These are phyloP conservation scores for Agapanthus africanus DNA, from an alignment of 106 monocot species.

Conservation along the genomic window DNA sequence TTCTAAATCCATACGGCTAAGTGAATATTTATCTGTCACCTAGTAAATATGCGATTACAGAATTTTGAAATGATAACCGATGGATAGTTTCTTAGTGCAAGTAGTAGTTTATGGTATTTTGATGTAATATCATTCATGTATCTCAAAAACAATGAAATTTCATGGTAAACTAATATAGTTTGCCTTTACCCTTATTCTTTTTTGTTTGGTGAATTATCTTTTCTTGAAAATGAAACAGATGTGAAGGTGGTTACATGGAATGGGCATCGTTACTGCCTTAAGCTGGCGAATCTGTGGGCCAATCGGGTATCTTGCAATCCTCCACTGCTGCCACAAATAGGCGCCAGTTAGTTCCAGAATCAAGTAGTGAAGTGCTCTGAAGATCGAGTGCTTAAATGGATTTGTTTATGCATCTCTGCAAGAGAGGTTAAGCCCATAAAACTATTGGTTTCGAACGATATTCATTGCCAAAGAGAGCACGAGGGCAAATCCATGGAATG, in stretches of 20 bases:
- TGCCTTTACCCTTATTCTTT: no score
- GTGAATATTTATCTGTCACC: no score
- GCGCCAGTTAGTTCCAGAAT: constrained; percentile 4
- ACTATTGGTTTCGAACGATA: constrained; percentile 1
- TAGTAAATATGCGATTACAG: no score
- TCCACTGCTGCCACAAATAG: constrained; percentile 28
- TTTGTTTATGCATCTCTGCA: no score
- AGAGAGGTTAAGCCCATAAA: constrained; percentile 4
- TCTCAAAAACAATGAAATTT: not conserved
- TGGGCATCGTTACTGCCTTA: constrained; percentile 47
- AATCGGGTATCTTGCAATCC: constrained; percentile 46
- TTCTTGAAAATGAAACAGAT: constrained; percentile 27
- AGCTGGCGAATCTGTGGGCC: constrained; percentile 73
- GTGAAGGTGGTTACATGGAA: constrained; percentile 39
- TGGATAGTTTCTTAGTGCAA: no score
- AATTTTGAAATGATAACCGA: no score
- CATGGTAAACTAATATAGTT: not conserved
- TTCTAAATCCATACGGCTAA: no score
- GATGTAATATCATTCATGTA: not conserved
- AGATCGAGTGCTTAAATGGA: no score
- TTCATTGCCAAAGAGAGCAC: no score
- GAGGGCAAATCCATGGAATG: no score
- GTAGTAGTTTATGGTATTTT: no score
- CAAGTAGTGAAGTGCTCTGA: not conserved
- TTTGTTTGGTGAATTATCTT: no score